Evolutionary conservation across 225 moss, liverwort and hornwort genomes (phyloP).

Genomic region (Bryoerythrophyllum caledonicum): DNA sequence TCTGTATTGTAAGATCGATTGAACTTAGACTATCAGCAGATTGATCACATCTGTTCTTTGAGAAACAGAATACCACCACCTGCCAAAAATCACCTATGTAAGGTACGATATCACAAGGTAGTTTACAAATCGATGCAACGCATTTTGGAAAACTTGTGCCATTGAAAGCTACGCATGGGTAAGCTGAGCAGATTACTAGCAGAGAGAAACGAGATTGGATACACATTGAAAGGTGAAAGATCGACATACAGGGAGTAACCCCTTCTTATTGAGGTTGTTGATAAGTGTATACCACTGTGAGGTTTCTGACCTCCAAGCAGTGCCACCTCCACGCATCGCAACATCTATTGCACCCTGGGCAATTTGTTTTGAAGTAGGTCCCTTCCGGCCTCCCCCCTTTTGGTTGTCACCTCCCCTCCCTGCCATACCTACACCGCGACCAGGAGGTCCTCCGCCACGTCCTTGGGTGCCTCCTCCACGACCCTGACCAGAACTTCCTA

Average conservation of each 20-base stretch:
- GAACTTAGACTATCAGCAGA: constrained; percentile 97
- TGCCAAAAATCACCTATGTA: constrained; percentile 36
- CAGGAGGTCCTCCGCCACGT: constrained; percentile 65
- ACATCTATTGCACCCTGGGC: constrained; percentile 59
- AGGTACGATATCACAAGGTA: constrained; percentile 15
- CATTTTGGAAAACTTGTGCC: not conserved
- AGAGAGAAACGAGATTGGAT: constrained; percentile 18
- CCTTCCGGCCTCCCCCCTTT: constrained; percentile 55
- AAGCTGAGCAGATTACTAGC: constrained; percentile 21
- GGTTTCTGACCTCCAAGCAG: constrained; percentile 95
- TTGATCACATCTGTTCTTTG: constrained; percentile 95
- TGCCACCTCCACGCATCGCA: constrained; percentile 71
- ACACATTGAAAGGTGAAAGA: constrained; percentile 32
- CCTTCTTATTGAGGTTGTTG: constrained; percentile 96
- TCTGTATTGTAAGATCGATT: constrained; percentile 83
- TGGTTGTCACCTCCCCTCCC: constrained; percentile 60
- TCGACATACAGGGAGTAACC: constrained; percentile 89
- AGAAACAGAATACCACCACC: constrained; percentile 99
- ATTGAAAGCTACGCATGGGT: constrained; percentile 1
- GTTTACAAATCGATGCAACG: constrained; percentile 17
- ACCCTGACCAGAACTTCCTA: constrained; percentile 54
- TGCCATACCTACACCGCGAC: constrained; percentile 52
- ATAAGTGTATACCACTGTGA: constrained; percentile 99
- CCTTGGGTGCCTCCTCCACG: constrained; percentile 57
- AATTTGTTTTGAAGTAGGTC: constrained; percentile 59